Base-by-base conservation (phyloP, 352 stramenopile genomes). In the Phytophthora melonis region DNA sequence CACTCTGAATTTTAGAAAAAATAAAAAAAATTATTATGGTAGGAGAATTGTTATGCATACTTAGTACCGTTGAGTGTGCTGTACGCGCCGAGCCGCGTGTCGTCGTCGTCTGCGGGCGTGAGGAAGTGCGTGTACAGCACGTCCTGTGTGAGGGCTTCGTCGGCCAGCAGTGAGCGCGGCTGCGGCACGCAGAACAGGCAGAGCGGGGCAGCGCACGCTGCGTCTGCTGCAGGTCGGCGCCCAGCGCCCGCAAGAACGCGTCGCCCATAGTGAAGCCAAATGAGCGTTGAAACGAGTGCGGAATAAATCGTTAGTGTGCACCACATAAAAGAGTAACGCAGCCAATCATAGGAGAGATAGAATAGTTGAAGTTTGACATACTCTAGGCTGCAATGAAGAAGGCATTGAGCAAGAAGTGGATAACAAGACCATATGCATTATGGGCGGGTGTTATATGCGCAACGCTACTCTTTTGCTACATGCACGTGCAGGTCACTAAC, bases 161-260 rank as follows among this genome's bases (percentile, higher is more conserved):
- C 79, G 1, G 78, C 78, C 18, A 89, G 71, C 23, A 94, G 80
- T 25, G 88, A 86, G 16, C 87, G 82, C 25, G 77, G 71, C 75
- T 93, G 86, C 7, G 88, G 88, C 11, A 93, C 80, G 53, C 88
- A 94, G 62, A 94, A 85, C 36, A 94, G 69, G 14, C 81, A 87
- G 61, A 70, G 78, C 25, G 69, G 76, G 16, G 79, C 14, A 93
- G 70, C 25, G 77, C 70, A 64, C 86, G 84, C 77, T 93, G 86
- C 57, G 81, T 89, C 45, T 77, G 72, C 64, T 74, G 73, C 49
- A 93, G 70, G 41, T 89, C 82, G 8, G 21, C 49, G 55, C 70
- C 67, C 7, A 93, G 68, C 45, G 77, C 82, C 4, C 55, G 65
- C 50, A 91, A 49, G 63, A 87, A 93, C 6, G 71, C 27, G 65